A percentile compares a stretch with the other conserved stretches of the same genome.
phyloP scores from a whole-genome alignment of 73 alveolate genomes.

The Tetrahymena malaccensis region DNA sequence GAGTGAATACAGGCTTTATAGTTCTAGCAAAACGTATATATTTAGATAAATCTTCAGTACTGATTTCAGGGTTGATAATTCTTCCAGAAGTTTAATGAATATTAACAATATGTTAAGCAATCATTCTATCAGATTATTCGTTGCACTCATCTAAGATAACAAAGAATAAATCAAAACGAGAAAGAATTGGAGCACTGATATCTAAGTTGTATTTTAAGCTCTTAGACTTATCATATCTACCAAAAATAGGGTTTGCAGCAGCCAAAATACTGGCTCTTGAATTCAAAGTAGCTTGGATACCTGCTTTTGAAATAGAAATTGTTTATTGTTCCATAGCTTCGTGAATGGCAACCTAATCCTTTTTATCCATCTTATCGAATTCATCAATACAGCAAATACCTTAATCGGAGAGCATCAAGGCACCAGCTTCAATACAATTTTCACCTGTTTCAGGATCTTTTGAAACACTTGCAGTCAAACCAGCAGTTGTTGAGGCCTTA shows the following conservation, averaged over 20 bases:
- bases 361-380: slow-evolving; percentile 98
- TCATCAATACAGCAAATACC: slow-evolving; percentile 99
- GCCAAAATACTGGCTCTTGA: slow-evolving; percentile 98
- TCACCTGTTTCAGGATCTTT: slow-evolving; percentile 97
- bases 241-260: slow-evolving; percentile 96
- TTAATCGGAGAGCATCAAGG: slow-evolving; percentile 99
- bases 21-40: slow-evolving; percentile 90
- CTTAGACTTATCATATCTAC: slow-evolving; percentile 93
- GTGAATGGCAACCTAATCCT: slow-evolving; percentile 99
- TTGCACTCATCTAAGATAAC: slow-evolving; percentile 86
- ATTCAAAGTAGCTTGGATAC: slow-evolving; percentile 79
- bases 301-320: slow-evolving; percentile 98
- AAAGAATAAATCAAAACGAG: slow-evolving; percentile 96
- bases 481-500: slow-evolving; percentile 98
- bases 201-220: slow-evolving; percentile 87
- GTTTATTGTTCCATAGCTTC: slow-evolving; percentile 99
- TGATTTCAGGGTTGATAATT: slow-evolving; percentile 52
- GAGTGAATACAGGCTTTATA: slow-evolving; percentile 85
- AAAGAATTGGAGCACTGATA: slow-evolving; percentile 98
- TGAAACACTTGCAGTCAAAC: slow-evolving; percentile 91
- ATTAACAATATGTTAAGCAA: slow-evolving; percentile 85
- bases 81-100: slow-evolving; percentile 64
- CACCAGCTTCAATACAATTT: slow-evolving; percentile 98
- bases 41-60: slow-evolving; percentile 73
- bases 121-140: slow-evolving; percentile 68